A percentile compares a stretch with the other conserved stretches of the same genome.
phyloP scores from a whole-genome alignment of 441 rosid genomes.

The Gossypium davidsonii region DNA sequence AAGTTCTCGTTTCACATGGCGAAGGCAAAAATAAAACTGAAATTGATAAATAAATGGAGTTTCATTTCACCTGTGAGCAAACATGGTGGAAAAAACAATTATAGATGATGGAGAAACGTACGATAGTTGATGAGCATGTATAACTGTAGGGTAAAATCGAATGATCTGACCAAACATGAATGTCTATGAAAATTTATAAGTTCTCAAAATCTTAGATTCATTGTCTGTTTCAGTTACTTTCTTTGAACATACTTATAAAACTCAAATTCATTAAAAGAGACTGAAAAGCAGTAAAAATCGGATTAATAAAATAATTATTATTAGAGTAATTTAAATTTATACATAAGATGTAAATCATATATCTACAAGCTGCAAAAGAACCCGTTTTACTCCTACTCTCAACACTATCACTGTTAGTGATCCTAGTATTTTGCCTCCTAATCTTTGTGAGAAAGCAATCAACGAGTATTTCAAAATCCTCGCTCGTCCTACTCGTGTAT shows the following conservation, averaged over 20 bases:
- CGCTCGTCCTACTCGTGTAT: neutral
- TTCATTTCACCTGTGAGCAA: neutral
- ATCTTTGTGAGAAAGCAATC: neutral
- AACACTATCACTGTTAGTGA: neutral
- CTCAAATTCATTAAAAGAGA: neutral
- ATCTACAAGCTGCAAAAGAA: neutral
- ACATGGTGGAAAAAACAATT: neutral
- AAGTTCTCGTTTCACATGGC: neutral
- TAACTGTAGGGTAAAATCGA: neutral
- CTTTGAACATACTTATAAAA: neutral
- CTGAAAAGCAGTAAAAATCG: neutral
- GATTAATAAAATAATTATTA: neutral
- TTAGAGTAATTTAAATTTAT: neutral
- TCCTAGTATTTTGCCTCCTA: neutral
- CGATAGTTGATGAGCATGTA: neutral
- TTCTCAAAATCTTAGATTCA: neutral
- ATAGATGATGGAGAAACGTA: neutral
- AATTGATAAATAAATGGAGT: neutral
- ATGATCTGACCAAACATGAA: neutral
- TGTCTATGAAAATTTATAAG: neutral
- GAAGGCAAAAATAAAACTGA: neutral
- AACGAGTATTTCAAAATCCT: slow-evolving; percentile 7
- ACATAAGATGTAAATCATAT: neutral
- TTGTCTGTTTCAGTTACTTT: neutral
- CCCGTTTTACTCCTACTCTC: neutral